Evolutionary conservation across 345 rosid species (phyloP).

Genomic region (Gossypium anomalum): DNA sequence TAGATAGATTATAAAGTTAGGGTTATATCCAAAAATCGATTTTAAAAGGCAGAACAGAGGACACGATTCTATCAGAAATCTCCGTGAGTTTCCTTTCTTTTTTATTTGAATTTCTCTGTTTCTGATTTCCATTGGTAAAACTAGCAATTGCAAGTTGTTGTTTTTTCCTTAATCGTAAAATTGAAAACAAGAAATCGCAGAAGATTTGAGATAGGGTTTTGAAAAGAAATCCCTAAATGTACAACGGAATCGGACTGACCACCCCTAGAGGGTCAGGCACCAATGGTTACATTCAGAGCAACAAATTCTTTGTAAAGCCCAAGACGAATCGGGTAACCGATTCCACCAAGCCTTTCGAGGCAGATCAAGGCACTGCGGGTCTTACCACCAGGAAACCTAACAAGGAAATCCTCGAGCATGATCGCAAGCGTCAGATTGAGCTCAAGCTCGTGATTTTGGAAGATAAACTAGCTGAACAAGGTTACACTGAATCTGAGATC

Average conservation of each 20-base stretch:
- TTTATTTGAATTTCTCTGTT: not conserved
- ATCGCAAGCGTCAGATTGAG: slow-evolving; percentile 86
- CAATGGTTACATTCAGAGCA: slow-evolving; percentile 84
- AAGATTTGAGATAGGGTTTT: slow-evolving; percentile 8
- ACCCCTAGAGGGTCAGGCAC: slow-evolving; percentile 98
- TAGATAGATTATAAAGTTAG: not conserved
- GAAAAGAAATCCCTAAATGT: slow-evolving; percentile 39
- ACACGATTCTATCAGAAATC: not conserved
- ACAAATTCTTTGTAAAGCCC: slow-evolving; percentile 75
- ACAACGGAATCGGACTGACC: slow-evolving; percentile 89
- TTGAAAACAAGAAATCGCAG: not conserved
- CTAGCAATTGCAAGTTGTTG: not conserved
- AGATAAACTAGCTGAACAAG: slow-evolving; percentile 74
- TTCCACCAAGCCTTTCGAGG: slow-evolving; percentile 57
- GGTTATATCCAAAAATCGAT: not conserved
- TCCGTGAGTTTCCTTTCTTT: not conserved
- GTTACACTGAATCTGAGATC: slow-evolving; percentile 77
- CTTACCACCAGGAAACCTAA: slow-evolving; percentile 68
- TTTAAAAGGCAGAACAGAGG: not conserved
- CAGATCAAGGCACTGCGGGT: slow-evolving; percentile 80
- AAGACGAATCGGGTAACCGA: slow-evolving; percentile 65
- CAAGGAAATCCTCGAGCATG: slow-evolving; percentile 85
- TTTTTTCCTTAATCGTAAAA: not conserved
- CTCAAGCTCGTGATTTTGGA: slow-evolving; percentile 78
- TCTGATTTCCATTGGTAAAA: not conserved